Base-by-base conservation (phyloP, 2,329 filamentous ascomycete species). In the Colletotrichum filicis region DNA sequence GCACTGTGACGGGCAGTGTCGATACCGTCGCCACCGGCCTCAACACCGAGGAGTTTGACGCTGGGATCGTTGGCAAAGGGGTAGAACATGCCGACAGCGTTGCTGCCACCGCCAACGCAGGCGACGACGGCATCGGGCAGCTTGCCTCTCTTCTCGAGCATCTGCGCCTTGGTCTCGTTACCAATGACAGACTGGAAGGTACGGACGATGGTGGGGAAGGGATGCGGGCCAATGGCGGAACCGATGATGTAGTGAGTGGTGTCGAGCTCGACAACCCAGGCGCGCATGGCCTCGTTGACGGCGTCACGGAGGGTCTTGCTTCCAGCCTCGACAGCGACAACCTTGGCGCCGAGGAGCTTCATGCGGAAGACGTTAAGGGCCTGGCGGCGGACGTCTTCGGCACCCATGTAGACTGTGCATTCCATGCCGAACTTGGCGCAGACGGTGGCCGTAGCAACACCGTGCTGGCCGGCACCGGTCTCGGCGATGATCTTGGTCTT, bases 161-260 rank as follows among this genome's bases (percentile, higher is more conserved):
- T 95, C 85, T 98, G 96, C 78, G 92, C 85, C 87, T 97, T 98
- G 57, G 97, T 98, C 87, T 99, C 97, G 77, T 93, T 91, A 68
- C 97, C 97, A 77, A 99, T 99, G 75, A 99, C 93, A 5, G 93
- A 97, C 85, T 98, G 97, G 92, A 99, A 98, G 0, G 96, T 98
- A 74, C 97, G 92, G 65, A 98, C 97, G 75, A 98, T 98, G 64
- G 95, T 97, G 1, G 97, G 97, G 92, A 98, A 98, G 12, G 97
- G 97, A 82, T 99, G 97, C 60, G 97, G 97, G 0, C 97, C 97
- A 78, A 99, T 99, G 57, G 97, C 97, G 19, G 95, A 98, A 69
- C 97, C 97, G 78, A 99, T 97, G 79, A 98, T 97, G 87, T 98
- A 99, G 87, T 99, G 97, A 0, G 97, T 98, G 22, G 94, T 97